Base-by-base conservation (phyloP, 805 yeast species). In the Spencermartinsiella europaea region DNA sequence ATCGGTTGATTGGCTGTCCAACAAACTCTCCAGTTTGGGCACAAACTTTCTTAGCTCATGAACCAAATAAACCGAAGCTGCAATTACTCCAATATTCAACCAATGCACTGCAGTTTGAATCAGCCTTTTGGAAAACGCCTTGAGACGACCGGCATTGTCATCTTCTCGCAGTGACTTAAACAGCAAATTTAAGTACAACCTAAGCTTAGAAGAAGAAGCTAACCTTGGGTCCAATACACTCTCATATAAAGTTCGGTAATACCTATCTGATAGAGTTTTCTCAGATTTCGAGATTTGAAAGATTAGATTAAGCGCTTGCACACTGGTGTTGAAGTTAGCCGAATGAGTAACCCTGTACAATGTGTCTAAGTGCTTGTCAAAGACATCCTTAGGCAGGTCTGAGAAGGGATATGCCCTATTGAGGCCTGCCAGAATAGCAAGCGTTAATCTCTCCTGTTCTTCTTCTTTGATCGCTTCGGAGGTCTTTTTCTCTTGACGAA, bases 401-500 rank as follows among this genome's bases (percentile, higher is more conserved):
- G 95, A 81, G 63, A 86, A 93, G 46, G 98, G 98, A 74, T 87
- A 91, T 0, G 98, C 90, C 68, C 99, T 85, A 64, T 93, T 93
- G 48, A 93, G 77, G 56, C 99, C 99, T 1, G 99, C 88, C 54
- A 93, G 76, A 47, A 93, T 75, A 14, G 96, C 96, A 22, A 96
- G 81, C 57, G 91, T 87, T 56, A 91, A 68, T 59, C 85, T 86
- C 38, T 95, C 76, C 58, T 82, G 85, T 57, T 83, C 86, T 63
- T 93, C 98, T 60, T 88, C 71, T 43, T 63, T 64, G 12, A 61
- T 58, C 22, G 59, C 68, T 31, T 49, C 58, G 3, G 52, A 51
- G 21, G 64, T 55, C 50, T 55, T 55, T 40, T 50, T 50, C 41
- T 51, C 48, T 46, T 63, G 64, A 27, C 59, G 50, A n/a, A 54